Base-by-base conservation (phyloP, 139 green algal genomes). In the Tetraselmis striata region DNA sequence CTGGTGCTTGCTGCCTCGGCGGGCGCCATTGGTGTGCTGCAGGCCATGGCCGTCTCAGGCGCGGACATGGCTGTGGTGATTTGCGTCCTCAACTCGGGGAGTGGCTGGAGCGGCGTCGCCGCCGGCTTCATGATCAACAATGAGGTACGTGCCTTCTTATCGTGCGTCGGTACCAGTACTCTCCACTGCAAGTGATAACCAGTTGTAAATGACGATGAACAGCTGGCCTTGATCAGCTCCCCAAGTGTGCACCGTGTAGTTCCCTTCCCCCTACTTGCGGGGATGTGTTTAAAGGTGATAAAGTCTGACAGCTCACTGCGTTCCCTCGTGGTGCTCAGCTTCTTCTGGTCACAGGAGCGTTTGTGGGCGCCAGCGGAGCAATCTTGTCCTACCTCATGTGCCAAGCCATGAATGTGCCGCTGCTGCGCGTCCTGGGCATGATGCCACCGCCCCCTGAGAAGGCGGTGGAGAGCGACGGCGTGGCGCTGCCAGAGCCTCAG, bases 41-140 rank as follows among this genome's bases (percentile, higher is more conserved):
- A 96, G 87, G 96, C 93, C 2, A 90, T 92, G 0, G 94, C 91
- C 83, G 96, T 98, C 59, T 94, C 94, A 31, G 45, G 91, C 45
- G 94, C 92, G 0, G 94, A 97, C 86, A 97, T 95, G 93, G 94
- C 94, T 1, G 94, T 97, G n/a, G 93, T 97, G 31, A 96, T 97
- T 90, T 96, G 93, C 1, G 86, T 97, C 81, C 93, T 97, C 29
- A 97, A 97, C 91, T 91, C 83, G 1, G 85, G 81, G 79, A 86
- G 83, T 75, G 94, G 94, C 30, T 98, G 95, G 82, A 94, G 94
- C 1, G 90, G 97, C 79, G 94, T 89, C 79, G 94, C 94, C 0
- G 95, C 97, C 87, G 94, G 94, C 84, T 97, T 96, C 90, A 94
- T 96, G 92, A 87, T 97, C 79, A 85, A 87, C 80, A 96, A 95